phyloP scores from a whole-genome alignment of 345 rosid species.

The Salix arbutifolia region DNA sequence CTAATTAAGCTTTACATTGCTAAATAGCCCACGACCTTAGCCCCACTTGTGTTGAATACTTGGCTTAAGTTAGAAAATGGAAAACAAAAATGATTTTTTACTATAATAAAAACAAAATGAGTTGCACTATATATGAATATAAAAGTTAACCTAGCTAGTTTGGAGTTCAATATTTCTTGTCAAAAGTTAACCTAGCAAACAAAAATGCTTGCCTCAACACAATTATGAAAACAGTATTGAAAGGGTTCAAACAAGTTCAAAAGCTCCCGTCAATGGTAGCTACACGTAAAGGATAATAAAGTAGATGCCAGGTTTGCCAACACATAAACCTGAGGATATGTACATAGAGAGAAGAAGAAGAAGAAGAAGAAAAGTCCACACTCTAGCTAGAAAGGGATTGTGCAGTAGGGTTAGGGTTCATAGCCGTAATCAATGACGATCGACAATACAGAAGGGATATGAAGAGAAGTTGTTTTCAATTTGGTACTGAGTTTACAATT shows the following conservation, averaged over 20 bases:
- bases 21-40: neutral
- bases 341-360: too few relatives aligned
- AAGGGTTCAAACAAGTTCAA: neutral
- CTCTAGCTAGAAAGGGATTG: slow-evolving; percentile 13
- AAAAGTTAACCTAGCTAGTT: neutral
- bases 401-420: slow-evolving; percentile 10
- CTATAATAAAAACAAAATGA: too few relatives aligned
- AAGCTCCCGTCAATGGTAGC: neutral
- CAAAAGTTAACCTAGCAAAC: too few relatives aligned
- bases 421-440: slow-evolving; percentile 36
- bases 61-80: neutral
- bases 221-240: neutral
- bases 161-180: neutral
- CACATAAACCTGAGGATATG: neutral
- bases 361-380: slow-evolving; percentile 30
- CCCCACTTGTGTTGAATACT: neutral
- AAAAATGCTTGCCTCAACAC: neutral
- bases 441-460: slow-evolving; percentile 3
- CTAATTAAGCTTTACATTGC: neutral
- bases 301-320: neutral
- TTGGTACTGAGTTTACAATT: too few relatives aligned
- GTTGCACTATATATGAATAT: neutral
- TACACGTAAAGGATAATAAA: neutral
- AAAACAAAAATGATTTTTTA: neutral
- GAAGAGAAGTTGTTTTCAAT: neutral